Evolutionary conservation across 2,329 filamentous ascomycete genomes (phyloP).

Genomic region (Aspergillus hiratsukae): DNA sequence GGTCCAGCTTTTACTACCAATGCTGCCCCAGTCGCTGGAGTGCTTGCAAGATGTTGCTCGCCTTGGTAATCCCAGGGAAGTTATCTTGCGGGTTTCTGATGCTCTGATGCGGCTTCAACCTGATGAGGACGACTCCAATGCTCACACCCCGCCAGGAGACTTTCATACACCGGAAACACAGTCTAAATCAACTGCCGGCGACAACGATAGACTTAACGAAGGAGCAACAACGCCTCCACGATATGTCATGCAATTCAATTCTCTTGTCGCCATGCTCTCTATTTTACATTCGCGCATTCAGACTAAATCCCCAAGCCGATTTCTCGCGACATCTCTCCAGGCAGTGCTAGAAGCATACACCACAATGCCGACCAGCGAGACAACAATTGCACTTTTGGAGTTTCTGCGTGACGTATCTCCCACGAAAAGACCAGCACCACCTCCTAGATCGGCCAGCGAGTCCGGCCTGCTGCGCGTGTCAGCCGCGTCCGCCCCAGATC

Average conservation of each 20-base stretch:
- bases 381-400: conserved; percentile 54
- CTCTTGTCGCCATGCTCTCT: conserved; percentile 49
- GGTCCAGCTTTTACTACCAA: conserved; percentile 57
- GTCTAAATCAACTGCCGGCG: conserved; percentile 13
- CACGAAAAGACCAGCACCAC: conserved; percentile 55
- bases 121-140: conserved; percentile 23
- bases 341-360: conserved; percentile 58
- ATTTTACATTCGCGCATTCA: conserved; percentile 58
- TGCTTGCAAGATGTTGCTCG: conserved; percentile 59
- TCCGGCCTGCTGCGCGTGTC: conserved; percentile 35
- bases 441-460: conserved; percentile 53
- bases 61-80: conserved; percentile 60
- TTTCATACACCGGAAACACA: not conserved
- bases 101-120: conserved; percentile 55
- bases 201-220: conserved; percentile 12
- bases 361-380: conserved; percentile 52
- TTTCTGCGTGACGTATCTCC: conserved; percentile 56
- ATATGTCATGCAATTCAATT: conserved; percentile 39
- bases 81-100: conserved; percentile 61
- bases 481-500: conserved; percentile 48
- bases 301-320: conserved; percentile 61
- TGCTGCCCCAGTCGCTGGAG: conserved; percentile 54
- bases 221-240: conserved; percentile 15
- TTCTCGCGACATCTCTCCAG: conserved; percentile 60
- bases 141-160: not conserved